These are phyloP conservation scores for Dictyostelium brefeldianum DNA, from an alignment of 78 protist genomes.

Conservation along the genomic window DNA sequence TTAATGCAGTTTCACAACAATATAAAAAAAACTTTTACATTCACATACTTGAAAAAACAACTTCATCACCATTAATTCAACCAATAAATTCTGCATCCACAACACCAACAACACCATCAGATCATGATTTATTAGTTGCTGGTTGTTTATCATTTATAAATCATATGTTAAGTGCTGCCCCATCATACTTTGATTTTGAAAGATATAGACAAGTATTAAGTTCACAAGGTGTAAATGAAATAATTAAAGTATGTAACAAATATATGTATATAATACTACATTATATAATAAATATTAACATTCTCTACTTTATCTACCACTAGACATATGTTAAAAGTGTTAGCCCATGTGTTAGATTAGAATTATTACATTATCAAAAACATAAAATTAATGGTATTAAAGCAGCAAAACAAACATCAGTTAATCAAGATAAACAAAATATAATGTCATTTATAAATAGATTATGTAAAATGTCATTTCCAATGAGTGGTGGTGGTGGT, in stretches of 20 bases:
- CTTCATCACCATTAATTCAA: background rate
- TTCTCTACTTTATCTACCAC: background rate
- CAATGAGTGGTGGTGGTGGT: background rate
- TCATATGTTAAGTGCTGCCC: constrained; percentile 69
- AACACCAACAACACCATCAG: background rate
- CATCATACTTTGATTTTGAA: constrained; percentile 69
- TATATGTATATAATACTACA: background rate
- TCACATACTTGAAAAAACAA: constrained; percentile 42
- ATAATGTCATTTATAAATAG: constrained; percentile 33
- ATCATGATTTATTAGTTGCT: constrained; percentile 39
- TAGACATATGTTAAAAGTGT: constrained; percentile 65
- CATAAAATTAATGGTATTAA: constrained; percentile 44
- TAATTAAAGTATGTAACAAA: constrained; percentile 17
- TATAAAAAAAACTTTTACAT: constrained; percentile 55
- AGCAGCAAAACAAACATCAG: constrained; percentile 33
- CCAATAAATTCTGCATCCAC: background rate
- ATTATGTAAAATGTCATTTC: constrained; percentile 69
- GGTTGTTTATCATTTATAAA: constrained; percentile 77
- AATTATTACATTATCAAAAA: constrained; percentile 73
- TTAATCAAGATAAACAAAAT: constrained; percentile 6
- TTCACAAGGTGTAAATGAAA: constrained; percentile 67
- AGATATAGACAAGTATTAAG: constrained; percentile 62
- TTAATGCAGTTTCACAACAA: constrained; percentile 48
- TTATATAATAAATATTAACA: background rate
- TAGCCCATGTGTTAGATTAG: constrained; percentile 59